Evolutionary conservation across 1,284 basidiomycete species (phyloP).

Genomic region (Stygiomarasmius scandens): DNA sequence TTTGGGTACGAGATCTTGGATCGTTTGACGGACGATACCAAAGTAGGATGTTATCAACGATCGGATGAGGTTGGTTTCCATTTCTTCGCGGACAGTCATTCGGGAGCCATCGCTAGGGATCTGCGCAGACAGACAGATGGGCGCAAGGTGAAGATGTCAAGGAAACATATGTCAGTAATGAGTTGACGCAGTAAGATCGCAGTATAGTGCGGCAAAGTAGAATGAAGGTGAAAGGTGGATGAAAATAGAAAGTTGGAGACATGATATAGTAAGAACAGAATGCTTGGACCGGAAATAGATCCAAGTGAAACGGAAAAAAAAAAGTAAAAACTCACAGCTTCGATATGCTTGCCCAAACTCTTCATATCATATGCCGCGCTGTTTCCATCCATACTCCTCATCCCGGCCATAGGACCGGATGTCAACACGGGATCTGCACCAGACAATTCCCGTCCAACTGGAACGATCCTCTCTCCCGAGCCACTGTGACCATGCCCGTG

Average conservation of each 20-base stretch:
- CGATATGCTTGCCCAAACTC: constrained; percentile 94
- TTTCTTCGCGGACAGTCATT: constrained; percentile 84
- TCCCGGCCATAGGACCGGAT: constrained; percentile 66
- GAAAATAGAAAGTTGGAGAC: constrained; percentile 3
- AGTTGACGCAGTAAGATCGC: not conserved
- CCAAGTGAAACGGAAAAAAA: constrained; percentile 15
- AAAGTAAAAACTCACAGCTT: constrained; percentile 66
- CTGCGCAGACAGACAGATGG: constrained; percentile 33
- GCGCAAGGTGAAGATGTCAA: no score
- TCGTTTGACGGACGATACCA: constrained; percentile 92
- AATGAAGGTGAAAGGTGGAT: not conserved
- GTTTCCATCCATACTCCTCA: constrained; percentile 70
- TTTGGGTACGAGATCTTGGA: constrained; percentile 97
- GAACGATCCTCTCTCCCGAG: constrained; percentile 31
- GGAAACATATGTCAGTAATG: no score
- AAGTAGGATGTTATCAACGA: constrained; percentile 97
- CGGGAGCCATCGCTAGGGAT: constrained; percentile 57
- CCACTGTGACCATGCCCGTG: constrained; percentile 15
- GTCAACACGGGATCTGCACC: constrained; percentile 51
- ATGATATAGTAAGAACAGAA: not conserved
- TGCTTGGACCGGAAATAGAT: not conserved
- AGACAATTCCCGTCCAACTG: constrained; percentile 64
- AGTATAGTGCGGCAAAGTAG: not conserved
- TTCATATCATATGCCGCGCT: constrained; percentile 98
- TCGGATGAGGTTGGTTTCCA: constrained; percentile 95